Evolutionary conservation across 768 basidiomycete species (phyloP).

Genomic region (Hortiboletus campestris): DNA sequence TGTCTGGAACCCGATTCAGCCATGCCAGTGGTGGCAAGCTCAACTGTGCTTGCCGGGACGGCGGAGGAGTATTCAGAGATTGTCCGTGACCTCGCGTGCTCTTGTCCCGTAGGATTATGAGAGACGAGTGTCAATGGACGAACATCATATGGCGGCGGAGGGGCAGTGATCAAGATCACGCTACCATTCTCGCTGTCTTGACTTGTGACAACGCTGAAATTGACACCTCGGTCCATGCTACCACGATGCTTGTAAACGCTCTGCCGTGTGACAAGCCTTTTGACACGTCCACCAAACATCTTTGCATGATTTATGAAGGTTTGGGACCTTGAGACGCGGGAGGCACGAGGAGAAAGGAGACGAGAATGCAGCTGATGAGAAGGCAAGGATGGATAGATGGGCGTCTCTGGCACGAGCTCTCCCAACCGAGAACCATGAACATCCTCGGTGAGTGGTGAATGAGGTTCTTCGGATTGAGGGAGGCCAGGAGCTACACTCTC

Average conservation of each 20-base stretch:
- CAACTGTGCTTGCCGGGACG: conserved; percentile 11
- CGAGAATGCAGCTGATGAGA: conserved; percentile 7
- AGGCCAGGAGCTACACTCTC: conserved; percentile 19
- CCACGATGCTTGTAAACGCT: conserved; percentile 6
- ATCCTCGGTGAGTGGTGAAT: conserved; percentile 15
- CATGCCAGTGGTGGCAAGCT: conserved; percentile 3
- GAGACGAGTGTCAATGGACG: conserved; percentile 4
- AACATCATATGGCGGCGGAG: conserved; percentile 26
- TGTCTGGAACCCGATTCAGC: conserved; percentile 15
- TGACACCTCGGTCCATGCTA: conserved; percentile 22
- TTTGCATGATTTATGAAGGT: conserved; percentile 28
- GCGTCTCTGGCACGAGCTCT: conserved; percentile 9
- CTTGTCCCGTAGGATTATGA: conserved; percentile 2
- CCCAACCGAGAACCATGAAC: background rate
- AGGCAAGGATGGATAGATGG: conserved; percentile 2
- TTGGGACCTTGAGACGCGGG: conserved; percentile 12
- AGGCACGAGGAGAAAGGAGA: background rate
- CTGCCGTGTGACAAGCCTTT: conserved; percentile 23
- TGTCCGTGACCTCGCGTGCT: conserved; percentile 15
- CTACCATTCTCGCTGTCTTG: conserved; percentile 32
- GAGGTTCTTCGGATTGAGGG: conserved; percentile 17
- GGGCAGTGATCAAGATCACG: conserved; percentile 31
- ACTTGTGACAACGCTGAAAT: conserved; percentile 16
- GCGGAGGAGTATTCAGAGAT: conserved; percentile 26
- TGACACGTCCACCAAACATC: conserved; percentile 29